phyloP scores from a whole-genome alignment of 2,329 filamentous ascomycete genomes.

The Trichoderma harzianum region DNA sequence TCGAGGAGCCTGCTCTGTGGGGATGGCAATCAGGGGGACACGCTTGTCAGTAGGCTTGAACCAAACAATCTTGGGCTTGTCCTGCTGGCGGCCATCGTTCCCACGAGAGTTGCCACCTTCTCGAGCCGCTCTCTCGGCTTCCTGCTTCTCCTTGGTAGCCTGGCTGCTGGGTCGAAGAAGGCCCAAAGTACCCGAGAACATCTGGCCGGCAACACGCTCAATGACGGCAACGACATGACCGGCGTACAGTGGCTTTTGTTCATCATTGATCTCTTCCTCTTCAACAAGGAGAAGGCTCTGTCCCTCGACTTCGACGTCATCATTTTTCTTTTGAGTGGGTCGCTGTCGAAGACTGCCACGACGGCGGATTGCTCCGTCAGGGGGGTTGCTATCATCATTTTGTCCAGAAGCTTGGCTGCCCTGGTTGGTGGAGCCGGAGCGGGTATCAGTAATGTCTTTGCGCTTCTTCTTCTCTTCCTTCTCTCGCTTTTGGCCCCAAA shows the following conservation, averaged over 20 bases:
- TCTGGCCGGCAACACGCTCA: slow-evolving; percentile 94
- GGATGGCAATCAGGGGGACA: slow-evolving; percentile 95
- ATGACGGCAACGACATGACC: slow-evolving; percentile 97
- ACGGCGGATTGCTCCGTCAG: slow-evolving; percentile 83
- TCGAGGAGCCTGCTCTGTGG: slow-evolving; percentile 92
- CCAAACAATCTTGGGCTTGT: slow-evolving; percentile 99
- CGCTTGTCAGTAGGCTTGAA: slow-evolving; percentile 99
- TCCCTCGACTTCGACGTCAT: slow-evolving; percentile 97
- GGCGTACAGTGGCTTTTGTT: slow-evolving; percentile 95
- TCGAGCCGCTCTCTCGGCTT: slow-evolving; percentile 88
- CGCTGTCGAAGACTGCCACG: slow-evolving; percentile 94
- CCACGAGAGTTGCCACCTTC: slow-evolving; percentile 71
- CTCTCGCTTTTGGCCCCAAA: slow-evolving; percentile 97
- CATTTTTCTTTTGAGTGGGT: slow-evolving; percentile 99
- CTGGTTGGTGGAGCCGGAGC: slow-evolving; percentile 71
- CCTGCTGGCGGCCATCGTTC: slow-evolving; percentile 75
- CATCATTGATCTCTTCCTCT: slow-evolving; percentile 97
- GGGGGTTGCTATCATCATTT: slow-evolving; percentile 59
- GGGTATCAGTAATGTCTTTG: slow-evolving; percentile 94
- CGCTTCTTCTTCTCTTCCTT: slow-evolving; percentile 99
- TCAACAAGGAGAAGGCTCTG: slow-evolving; percentile 95
- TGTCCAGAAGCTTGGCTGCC: slow-evolving; percentile 61
- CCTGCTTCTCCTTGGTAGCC: slow-evolving; percentile 98
- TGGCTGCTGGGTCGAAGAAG: slow-evolving; percentile 94
- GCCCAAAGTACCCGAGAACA: slow-evolving; percentile 96